Conservation (phyloP, 2,329 filamentous ascomycete genomes). For the Scedosporium apiospermum region DNA sequence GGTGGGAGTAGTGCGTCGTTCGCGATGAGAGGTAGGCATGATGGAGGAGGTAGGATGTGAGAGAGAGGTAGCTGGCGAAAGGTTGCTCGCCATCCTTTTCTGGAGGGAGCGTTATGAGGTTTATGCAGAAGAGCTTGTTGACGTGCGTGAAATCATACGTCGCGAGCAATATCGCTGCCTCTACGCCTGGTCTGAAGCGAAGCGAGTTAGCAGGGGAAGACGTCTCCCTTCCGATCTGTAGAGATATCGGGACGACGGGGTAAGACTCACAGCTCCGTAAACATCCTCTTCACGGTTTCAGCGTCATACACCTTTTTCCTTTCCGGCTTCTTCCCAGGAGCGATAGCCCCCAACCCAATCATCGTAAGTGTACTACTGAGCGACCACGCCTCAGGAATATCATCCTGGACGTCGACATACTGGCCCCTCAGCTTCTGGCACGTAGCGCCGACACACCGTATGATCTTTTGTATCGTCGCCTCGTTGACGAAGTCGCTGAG, state of each 20-base stretch:
- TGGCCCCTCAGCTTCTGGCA: slow-evolving; percentile 59
- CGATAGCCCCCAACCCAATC: slow-evolving; percentile 71
- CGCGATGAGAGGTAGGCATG: slow-evolving; percentile 80
- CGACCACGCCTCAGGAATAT: slow-evolving; percentile 83
- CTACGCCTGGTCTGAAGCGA: slow-evolving; percentile 58
- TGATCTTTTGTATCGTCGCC: slow-evolving; percentile 70
- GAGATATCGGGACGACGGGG: background rate
- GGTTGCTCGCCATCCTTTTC: slow-evolving; percentile 62
- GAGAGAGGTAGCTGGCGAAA: slow-evolving; percentile 72
- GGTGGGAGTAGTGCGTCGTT: slow-evolving; percentile 71
- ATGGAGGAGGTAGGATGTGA: slow-evolving; percentile 87
- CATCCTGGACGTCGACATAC: slow-evolving; percentile 82
- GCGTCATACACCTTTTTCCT: slow-evolving; percentile 51
- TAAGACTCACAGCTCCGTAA: slow-evolving; percentile 60
- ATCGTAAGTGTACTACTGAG: slow-evolving; percentile 71
- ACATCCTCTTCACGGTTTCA: slow-evolving; percentile 75
- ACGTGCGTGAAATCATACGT: slow-evolving; percentile 90
- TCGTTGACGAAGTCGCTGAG: slow-evolving; percentile 96
- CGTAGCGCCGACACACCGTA: slow-evolving; percentile 63
- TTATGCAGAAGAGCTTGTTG: slow-evolving; percentile 91
- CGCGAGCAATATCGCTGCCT: slow-evolving; percentile 71
- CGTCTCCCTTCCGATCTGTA: background rate
- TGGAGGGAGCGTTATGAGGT: slow-evolving; percentile 56
- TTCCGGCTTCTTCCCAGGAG: slow-evolving; percentile 57
- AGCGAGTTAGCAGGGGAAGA: slow-evolving; percentile 10